Conservation (phyloP, 352 stramenopile species). For the Phytophthora kernoviae region DNA sequence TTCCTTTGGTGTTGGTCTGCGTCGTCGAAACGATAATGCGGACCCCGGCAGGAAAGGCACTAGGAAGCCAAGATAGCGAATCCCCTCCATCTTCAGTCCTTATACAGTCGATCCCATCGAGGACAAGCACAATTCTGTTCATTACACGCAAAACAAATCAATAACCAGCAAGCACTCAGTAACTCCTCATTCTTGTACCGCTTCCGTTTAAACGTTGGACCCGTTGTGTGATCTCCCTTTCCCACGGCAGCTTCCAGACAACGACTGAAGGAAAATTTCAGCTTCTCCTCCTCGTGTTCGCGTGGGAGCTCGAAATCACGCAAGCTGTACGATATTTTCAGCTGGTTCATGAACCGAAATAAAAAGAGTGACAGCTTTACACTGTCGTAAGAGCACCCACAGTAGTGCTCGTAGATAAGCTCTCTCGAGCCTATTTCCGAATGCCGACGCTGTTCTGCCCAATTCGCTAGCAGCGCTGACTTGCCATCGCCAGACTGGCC, state of each 20-base stretch:
- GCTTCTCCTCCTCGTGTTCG: conserved; percentile 85
- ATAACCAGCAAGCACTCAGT: background rate
- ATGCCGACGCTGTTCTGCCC: conserved; percentile 52
- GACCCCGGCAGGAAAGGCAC: conserved; percentile 65
- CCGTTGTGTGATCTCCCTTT: conserved; percentile 36
- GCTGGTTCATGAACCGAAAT: conserved; percentile 81
- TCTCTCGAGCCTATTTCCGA: conserved; percentile 43
- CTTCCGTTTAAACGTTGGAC: conserved; percentile 31
- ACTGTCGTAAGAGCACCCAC: conserved; percentile 83
- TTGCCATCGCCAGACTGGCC: conserved; percentile 73
- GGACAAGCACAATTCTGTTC: conserved; percentile 73
- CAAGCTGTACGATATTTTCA: conserved; percentile 74
- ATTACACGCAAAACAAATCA: conserved; percentile 1
- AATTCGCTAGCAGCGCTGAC: conserved; percentile 78
- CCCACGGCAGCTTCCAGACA: conserved; percentile 77
- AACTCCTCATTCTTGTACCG: conserved; percentile 14
- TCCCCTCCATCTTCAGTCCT: conserved; percentile 82
- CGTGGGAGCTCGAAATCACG: conserved; percentile 80
- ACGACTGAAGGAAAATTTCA: conserved; percentile 83
- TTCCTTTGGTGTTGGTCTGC: conserved; percentile 32
- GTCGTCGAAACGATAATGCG: conserved; percentile 78
- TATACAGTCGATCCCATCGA: conserved; percentile 84
- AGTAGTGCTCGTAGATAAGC: conserved; percentile 85
- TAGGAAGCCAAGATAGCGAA: conserved; percentile 86
- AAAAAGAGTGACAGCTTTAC: conserved; percentile 85